Base-by-base conservation (phyloP, 2,329 filamentous ascomycete genomes). In the Hypoxylon sp. region DNA sequence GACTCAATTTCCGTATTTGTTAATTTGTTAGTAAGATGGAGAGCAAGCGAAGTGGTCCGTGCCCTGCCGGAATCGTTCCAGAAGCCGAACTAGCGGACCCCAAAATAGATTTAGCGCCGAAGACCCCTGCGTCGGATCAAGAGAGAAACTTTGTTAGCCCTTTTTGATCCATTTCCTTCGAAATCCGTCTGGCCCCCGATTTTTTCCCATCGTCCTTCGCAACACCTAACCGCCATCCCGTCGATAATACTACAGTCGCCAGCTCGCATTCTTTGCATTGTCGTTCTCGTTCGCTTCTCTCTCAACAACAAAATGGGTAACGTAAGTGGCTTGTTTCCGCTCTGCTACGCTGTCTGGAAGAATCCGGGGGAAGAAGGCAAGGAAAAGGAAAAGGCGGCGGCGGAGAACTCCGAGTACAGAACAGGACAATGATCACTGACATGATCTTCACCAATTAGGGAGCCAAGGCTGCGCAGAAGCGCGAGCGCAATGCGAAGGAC, bases 401-500 rank as follows among this genome's bases (percentile, higher is more conserved):
- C 59, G 57, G 59, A 56, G 37, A 24, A 51, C 48, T 52, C 65
- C 56, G 57, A 50, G 47, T 39, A 58, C 29, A 27, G 21, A 11
- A 48, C 15, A 42, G n/a, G 27, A 58, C 44, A 35, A 31, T 58
- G 46, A 54, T 63, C 61, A 71, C 68, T 48, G 44, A 63, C 68
- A 46, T 64, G n/a, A 50, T 17, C 37, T 37, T 59, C 42, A 11
- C 50, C 35, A 46, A 62, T 5, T 50, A 89, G 87, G 89, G 89
- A 82, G 87, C 87, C 80, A 91, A 89, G 80, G 88, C 89, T 79
- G 84, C 86, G 79, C 88, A 90, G 82, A 92, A 92, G 88, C 90
- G 91, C 72, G 91, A 92, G 80, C 90, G 91, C 81, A 89, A 89
- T 79, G 83, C 84, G 71, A 91, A 92, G 81, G 87, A 91, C 70